Conservation (phyloP, 1,139 yeast species). For the Kodamaea ohmeri region DNA sequence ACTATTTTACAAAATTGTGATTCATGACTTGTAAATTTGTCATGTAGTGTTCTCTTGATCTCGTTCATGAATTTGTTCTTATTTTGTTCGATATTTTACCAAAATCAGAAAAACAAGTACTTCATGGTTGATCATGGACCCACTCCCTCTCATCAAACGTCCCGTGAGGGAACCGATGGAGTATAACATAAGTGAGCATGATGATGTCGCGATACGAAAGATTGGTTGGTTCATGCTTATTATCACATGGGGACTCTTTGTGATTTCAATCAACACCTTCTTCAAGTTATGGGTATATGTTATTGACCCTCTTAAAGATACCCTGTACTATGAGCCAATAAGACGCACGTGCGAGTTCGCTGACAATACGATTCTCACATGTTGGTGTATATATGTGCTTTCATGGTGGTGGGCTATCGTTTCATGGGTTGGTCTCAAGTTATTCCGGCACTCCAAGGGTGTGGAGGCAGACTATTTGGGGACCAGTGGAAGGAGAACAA, state of each 20-base stretch:
- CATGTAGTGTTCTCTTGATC: too few species aligned
- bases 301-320: slow-evolving; percentile 28
- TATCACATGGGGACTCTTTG: slow-evolving; percentile 41
- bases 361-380: slow-evolving; percentile 49
- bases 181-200: slow-evolving; percentile 12
- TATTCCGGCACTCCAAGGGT: slow-evolving; percentile 74
- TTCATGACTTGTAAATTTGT: too few species aligned
- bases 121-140: too few species aligned
- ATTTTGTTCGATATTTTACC: too few species aligned
- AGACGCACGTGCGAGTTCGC: slow-evolving; percentile 19
- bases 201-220: slow-evolving; percentile 13
- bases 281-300: slow-evolving; percentile 46
- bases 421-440: slow-evolving; percentile 76
- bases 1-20: too few species aligned
- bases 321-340: slow-evolving; percentile 17
- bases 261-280: slow-evolving; percentile 41
- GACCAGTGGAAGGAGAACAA: neutral
- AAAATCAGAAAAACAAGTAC: too few species aligned
- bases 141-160: slow-evolving; percentile 18
- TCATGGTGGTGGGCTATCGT: slow-evolving; percentile 75
- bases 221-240: slow-evolving; percentile 40
- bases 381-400: slow-evolving; percentile 56
- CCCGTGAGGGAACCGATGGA: slow-evolving; percentile 12
- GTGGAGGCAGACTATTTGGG: slow-evolving; percentile 15
- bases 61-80: too few species aligned